Evolutionary conservation across 495 filamentous ascomycete species (phyloP), one percentile per base, ranked within the genome.

Genomic region (Filosporella fistucella): DNA sequence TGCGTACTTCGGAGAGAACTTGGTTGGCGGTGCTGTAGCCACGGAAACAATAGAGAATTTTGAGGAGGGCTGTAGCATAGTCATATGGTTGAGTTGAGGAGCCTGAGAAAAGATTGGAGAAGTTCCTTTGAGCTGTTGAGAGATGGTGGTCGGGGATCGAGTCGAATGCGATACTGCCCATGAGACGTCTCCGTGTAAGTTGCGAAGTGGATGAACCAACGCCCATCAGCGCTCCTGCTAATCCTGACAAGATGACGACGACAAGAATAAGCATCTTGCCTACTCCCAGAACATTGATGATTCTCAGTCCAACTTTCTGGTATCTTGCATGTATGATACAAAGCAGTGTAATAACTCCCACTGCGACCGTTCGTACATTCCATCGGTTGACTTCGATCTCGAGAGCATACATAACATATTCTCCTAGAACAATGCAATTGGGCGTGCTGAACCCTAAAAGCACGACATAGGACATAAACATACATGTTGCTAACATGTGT

Each of bases 341-440:
- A 0, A 76, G 64, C 11, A 75, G 68, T 0, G 81, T 75, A 21
- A 84, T 67, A 37, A 78, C 80, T 1, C 69, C 75, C 10, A 85
- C 61, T 4, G 74, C 82, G 46, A 85, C 74, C 5, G 68, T 72
- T 23, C 81, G 77, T 29, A 78, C 75, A 24, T 76, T 74, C 76
- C 80, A 86, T 13, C 75, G 68, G 49, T 76, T 74, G 25, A 72
- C 71, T 5, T 75, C 57, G 47, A 62, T 67, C 16, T 75, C 73
- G 0, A 76, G 65, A 0, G 81, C 82, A 49, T 77, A 76, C 56
- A 87, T 74, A 23, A 80, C 73, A 49, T 86, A 86, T 49, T 79
- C 66, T 40, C 82, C 82, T 24, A 87, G 82, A 4, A 83, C 76
- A 38, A 86, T 74, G 32, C 77, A 78, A 61, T 86, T 87, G 3